Conservation (phyloP, 1,139 yeast species). For the Debaryomyces coudertii region DNA sequence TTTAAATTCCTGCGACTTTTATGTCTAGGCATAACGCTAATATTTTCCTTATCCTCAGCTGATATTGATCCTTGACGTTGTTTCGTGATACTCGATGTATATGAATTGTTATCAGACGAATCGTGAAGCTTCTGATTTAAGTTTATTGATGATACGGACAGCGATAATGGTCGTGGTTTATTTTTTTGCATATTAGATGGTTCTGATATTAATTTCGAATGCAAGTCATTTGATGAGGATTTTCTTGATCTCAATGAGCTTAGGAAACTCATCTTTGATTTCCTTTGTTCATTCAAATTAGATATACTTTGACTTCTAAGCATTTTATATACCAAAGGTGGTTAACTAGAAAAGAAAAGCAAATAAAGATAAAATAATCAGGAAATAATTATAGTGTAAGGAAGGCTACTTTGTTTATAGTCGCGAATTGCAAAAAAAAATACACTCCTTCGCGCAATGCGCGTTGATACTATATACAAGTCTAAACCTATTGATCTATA, state of each 20-base stretch:
- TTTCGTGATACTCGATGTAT: constrained; percentile 17
- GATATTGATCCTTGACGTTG: constrained; percentile 13
- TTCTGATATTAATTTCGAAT: constrained; percentile 12
- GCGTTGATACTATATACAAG: constrained; percentile 2
- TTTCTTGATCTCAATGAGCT: constrained; percentile 26
- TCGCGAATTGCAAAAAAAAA: constrained; percentile 7
- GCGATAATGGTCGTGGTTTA: constrained; percentile 22
- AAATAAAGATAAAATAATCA: neutral
- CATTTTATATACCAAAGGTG: constrained; percentile 20
- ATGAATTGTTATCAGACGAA: constrained; percentile 9
- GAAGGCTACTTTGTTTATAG: constrained; percentile 5
- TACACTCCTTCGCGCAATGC: constrained; percentile 8
- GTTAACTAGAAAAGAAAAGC: neutral
- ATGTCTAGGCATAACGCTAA: neutral
- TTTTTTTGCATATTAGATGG: constrained; percentile 10
- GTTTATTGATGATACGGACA: constrained; percentile 19
- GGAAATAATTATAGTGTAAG: neutral
- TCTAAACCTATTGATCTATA: neutral
- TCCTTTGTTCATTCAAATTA: constrained; percentile 28
- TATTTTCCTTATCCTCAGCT: constrained; percentile 19
- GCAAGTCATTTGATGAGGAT: constrained; percentile 18
- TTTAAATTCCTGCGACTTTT: constrained; percentile 6
- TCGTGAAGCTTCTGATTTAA: constrained; percentile 15
- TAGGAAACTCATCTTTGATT: constrained; percentile 25
- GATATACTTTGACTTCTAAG: constrained; percentile 37